Evolutionary conservation across 305 asterid species (phyloP).

Genomic region (Fraxinus paxiana): DNA sequence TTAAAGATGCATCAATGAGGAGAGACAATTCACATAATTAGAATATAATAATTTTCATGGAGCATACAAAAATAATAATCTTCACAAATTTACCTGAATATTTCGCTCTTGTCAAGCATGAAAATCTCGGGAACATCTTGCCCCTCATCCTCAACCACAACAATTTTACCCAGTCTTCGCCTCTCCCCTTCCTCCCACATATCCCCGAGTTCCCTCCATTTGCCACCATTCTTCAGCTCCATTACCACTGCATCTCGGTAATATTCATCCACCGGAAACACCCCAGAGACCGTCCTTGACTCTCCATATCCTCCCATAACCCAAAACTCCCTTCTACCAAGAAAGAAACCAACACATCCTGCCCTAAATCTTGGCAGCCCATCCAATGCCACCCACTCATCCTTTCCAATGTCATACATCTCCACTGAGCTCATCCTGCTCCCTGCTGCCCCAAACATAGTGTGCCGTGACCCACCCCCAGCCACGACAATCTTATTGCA

Average conservation of each 20-base stretch:
- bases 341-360: conserved; percentile 79
- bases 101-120: conserved; percentile 71
- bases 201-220: conserved; percentile 86
- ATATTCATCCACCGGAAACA: conserved; percentile 83
- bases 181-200: conserved; percentile 97
- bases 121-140: conserved; percentile 50
- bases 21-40: neutral
- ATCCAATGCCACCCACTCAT: conserved; percentile 81
- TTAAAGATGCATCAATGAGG: neutral
- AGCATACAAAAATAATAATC: neutral
- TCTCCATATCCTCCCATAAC: conserved; percentile 97
- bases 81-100: conserved; percentile 53
- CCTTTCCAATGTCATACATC: conserved; percentile 72
- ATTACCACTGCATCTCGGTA: conserved; percentile 80
- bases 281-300: conserved; percentile 70
- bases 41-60: neutral
- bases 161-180: conserved; percentile 67
- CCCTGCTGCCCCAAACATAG: conserved; percentile 83
- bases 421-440: conserved; percentile 92
- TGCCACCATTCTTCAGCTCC: conserved; percentile 69
- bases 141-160: conserved; percentile 49
- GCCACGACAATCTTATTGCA: conserved; percentile 72
- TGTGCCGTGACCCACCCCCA: conserved; percentile 88
- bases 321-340: conserved; percentile 80
- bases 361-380: conserved; percentile 91